Conservation (phyloP, 305 asterid species). For the Solanum aculeatissimum region DNA sequence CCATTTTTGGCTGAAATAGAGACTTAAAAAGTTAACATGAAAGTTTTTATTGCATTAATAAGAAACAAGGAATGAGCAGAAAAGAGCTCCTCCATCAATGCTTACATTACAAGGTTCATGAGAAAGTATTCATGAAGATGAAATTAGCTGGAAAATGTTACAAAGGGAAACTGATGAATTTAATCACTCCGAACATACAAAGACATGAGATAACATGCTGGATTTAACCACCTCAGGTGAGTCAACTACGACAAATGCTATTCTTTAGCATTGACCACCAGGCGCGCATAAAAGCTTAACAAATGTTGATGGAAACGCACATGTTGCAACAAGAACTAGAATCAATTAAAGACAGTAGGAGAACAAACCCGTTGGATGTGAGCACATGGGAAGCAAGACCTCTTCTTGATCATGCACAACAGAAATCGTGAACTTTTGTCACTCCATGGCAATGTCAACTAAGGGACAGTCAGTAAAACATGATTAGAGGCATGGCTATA, state of each 20-base stretch:
- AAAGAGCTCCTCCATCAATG: neutral
- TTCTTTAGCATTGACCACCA: constrained; percentile 34
- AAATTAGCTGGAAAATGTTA: neutral
- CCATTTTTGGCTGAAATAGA: neutral
- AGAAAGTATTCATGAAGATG: neutral
- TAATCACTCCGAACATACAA: constrained; percentile 10
- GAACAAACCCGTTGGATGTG: neutral
- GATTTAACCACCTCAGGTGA: constrained; percentile 60
- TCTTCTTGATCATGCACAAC: constrained; percentile 4
- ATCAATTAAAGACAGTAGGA: neutral
- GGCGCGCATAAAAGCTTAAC: constrained; percentile 18
- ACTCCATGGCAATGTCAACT: neutral
- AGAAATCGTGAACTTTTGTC: neutral
- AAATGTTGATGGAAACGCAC: neutral
- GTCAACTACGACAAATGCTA: constrained; percentile 21
- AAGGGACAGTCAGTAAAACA: neutral
- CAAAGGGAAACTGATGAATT: neutral
- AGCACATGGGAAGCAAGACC: constrained; percentile 7
- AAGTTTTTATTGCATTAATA: neutral
- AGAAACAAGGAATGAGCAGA: neutral
- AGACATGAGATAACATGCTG: constrained; percentile 7
- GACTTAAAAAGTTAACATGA: neutral
- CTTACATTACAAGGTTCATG: neutral
- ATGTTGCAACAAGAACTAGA: neutral
- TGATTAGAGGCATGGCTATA: neutral